Evolutionary conservation across 1,284 basidiomycete species (phyloP).

Genomic region (Cystobasidium sp.): DNA sequence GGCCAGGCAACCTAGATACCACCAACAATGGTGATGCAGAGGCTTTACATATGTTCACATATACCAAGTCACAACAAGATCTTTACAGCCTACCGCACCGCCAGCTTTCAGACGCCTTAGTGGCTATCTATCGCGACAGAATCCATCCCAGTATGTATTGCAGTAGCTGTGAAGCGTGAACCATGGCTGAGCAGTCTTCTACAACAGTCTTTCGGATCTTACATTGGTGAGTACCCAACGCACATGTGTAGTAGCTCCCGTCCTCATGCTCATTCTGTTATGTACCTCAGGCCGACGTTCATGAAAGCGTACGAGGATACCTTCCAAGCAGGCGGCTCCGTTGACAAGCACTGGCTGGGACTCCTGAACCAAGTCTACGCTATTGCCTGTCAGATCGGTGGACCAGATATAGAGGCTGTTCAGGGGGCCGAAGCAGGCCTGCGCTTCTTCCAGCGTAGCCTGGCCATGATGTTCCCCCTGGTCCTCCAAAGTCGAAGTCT

Average conservation of each 20-base stretch:
- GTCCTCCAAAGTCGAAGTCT: constrained; percentile 17
- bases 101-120: constrained; percentile 16
- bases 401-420: background rate
- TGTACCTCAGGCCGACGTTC: constrained; percentile 25
- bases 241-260: background rate
- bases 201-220: constrained; percentile 31
- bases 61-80: constrained; percentile 21
- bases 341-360: constrained; percentile 23
- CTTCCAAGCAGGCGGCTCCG: constrained; percentile 9
- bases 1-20: background rate
- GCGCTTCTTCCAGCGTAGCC: constrained; percentile 28
- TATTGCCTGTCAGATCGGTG: constrained; percentile 32
- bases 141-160: constrained; percentile 22
- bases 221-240: constrained; percentile 11
- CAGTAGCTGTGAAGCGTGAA: background rate
- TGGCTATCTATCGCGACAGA: constrained; percentile 16
- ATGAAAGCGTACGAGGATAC: constrained; percentile 7
- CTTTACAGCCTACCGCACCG: constrained; percentile 22
- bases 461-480: constrained; percentile 24
- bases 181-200: background rate
- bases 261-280: background rate
- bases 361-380: constrained; percentile 34
- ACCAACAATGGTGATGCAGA: background rate
- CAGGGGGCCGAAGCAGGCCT: constrained; percentile 12
- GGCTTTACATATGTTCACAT: constrained; percentile 3